These are phyloP conservation scores for Leucosporidium creatinivorum DNA, from an alignment of 768 basidiomycete genomes.

Conservation along the genomic window DNA sequence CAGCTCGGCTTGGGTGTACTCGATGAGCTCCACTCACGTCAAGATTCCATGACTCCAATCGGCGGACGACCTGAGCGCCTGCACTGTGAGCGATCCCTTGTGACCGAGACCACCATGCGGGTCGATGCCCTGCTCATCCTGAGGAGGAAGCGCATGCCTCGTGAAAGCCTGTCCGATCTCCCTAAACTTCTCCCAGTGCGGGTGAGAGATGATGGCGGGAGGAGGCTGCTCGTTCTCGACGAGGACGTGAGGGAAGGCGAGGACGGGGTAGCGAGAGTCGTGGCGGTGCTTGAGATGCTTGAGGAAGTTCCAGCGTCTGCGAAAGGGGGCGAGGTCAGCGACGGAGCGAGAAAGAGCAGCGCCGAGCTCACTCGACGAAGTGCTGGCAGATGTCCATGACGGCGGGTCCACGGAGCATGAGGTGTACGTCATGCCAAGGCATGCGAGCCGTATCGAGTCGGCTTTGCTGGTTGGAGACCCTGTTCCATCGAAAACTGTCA, in stretches of 20 bases:
- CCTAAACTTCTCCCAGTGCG: conserved; percentile 59
- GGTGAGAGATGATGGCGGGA: conserved; percentile 65
- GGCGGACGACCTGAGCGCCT: conserved; percentile 74
- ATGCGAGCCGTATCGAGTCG: conserved; percentile 27
- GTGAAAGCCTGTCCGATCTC: conserved; percentile 54
- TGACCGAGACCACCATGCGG: background rate
- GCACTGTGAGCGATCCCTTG: conserved; percentile 48
- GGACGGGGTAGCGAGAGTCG: conserved; percentile 51
- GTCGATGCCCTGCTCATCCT: too few species aligned
- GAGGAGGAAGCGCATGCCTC: background rate
- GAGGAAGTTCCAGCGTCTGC: conserved; percentile 55
- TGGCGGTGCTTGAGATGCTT: conserved; percentile 47
- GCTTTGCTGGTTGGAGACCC: conserved; percentile 29
- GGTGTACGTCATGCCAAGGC: conserved; percentile 54
- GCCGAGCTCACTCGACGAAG: conserved; percentile 65
- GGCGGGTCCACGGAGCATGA: conserved; percentile 69
- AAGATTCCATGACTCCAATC: conserved; percentile 95
- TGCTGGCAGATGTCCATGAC: conserved; percentile 90
- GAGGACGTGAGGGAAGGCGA: conserved; percentile 71
- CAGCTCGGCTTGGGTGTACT: too few species aligned
- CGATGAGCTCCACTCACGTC: conserved; percentile 38
- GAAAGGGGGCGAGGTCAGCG: background rate
- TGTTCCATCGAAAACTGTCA: too few species aligned
- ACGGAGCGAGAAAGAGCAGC: conserved; percentile 41
- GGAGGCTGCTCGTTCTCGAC: conserved; percentile 47